These are phyloP conservation scores for Mediolabrus comicus DNA, from an alignment of 108 stramenopile species.

Conservation along the genomic window DNA sequence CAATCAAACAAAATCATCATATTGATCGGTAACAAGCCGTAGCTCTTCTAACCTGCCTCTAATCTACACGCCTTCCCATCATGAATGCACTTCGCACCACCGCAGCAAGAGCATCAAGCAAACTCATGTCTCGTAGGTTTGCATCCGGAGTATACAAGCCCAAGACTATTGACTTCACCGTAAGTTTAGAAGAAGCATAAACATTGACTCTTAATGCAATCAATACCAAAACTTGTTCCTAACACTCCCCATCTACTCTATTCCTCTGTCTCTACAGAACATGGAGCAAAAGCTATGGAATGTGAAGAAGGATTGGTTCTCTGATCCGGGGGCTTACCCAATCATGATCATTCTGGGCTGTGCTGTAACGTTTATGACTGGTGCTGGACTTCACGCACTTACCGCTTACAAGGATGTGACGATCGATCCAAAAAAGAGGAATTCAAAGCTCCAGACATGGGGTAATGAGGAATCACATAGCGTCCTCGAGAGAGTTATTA, in stretches of 20 bases:
- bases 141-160: constrained; percentile 20
- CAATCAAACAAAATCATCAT: too few relatives aligned
- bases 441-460: constrained; percentile 42
- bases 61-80: too few relatives aligned
- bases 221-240: too few relatives aligned
- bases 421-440: constrained; percentile 52
- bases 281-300: constrained; percentile 22
- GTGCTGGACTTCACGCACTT: constrained; percentile 52
- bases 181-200: too few relatives aligned
- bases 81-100: constrained; percentile 41
- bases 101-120: constrained; percentile 9
- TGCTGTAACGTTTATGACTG: constrained; percentile 59
- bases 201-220: too few relatives aligned
- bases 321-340: constrained; percentile 67
- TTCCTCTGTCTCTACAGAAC: not conserved
- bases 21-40: too few relatives aligned
- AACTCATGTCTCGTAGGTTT: constrained; percentile 10
- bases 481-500: constrained; percentile 13
- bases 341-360: constrained; percentile 59
- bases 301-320: constrained; percentile 53
- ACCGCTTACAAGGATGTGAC: constrained; percentile 62
- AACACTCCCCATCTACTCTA: not conserved
- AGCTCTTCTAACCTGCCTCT: too few relatives aligned
- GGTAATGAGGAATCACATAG: constrained; percentile 25
- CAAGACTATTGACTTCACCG: constrained; percentile 26